Evolutionary conservation across 73 alveolate genomes (phyloP), one percentile per base, ranked within the genome.

Genomic region (Tetrahymena malaccensis): DNA sequence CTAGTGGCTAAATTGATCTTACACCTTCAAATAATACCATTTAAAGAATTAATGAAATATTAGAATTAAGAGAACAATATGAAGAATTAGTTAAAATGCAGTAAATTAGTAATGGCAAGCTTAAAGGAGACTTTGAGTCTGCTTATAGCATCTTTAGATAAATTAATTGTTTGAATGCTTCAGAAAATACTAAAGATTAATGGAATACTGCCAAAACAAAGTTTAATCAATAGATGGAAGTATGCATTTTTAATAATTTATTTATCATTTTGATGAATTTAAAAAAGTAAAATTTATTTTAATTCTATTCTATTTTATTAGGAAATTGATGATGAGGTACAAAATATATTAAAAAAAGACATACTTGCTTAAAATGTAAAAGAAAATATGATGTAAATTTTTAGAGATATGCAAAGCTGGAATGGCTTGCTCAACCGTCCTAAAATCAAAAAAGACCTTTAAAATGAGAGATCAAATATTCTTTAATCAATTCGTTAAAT

Each of bases 401-500:
- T 98, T 57, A 95, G 99, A 85, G 99, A 98, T 50, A 96, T 98
- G 98, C 96, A 98, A 84, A 97, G 98, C 94, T 98, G 99, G 99
- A 97, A 97, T 58, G 99, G 99, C 13, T 96, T 98, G 12, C 94
- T 98, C 31, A 84, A 98, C 57, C 95, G 98, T 93, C 97, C 94
- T 22, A 94, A 98, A 37, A 96, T 98, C 94, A 95, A 97, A 94
- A 96, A 94, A 95, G 98, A 96, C 22, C 97, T 98, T 37, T 89
- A 96, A 31, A 93, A 43, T 34, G 99, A 98, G 85, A 96, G 99
- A 94, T 98, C 97, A 84, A 94, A 96, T 34, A 85, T 98, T 34
- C 94, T 98, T 31, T 95, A 97, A 43, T 94, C 98, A 37, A 85
- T 98, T 89, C 94, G 95, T 93, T 85, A 93, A 31, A 96, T 96